A percentile compares a stretch with the other conserved stretches of the same genome.
Conservation (phyloP, 345 rosid genomes). For the Xanthoceras sorbifolium region DNA sequence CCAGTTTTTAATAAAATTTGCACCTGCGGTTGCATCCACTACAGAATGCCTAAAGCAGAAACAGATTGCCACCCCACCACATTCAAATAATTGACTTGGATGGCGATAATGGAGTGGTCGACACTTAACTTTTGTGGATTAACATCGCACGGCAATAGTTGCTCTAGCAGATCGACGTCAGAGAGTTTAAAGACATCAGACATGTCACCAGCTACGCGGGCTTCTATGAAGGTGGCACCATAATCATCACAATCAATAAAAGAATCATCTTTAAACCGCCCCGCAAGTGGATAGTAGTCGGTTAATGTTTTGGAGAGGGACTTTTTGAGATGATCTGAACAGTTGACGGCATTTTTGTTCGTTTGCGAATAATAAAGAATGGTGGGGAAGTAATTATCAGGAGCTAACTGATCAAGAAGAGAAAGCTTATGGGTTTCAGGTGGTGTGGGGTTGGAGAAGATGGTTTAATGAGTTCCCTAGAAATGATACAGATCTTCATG, state of each 20-base stretch:
- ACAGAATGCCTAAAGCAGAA: conserved; percentile 23
- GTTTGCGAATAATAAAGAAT: conserved; percentile 21
- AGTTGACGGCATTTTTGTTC: background rate
- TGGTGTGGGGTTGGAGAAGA: conserved; percentile 34
- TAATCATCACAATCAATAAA: conserved; percentile 32
- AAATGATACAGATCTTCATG: conserved; percentile 25
- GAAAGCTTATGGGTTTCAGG: conserved; percentile 31
- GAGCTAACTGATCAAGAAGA: conserved; percentile 31
- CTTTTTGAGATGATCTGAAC: conserved; percentile 10
- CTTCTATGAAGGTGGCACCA: conserved; percentile 22
- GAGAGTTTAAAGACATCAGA: conserved; percentile 21
- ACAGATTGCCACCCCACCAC: conserved; percentile 38
- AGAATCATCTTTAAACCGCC: conserved; percentile 15
- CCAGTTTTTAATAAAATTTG: conserved; percentile 25
- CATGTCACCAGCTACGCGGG: conserved; percentile 12
- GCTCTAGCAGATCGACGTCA: background rate
- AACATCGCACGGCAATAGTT: conserved; percentile 18
- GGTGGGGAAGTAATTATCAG: conserved; percentile 25
- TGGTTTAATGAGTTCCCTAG: conserved; percentile 34
- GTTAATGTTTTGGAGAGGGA: conserved; percentile 23
- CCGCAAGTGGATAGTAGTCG: conserved; percentile 31
- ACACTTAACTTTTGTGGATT: background rate
- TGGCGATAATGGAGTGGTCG: conserved; percentile 8
- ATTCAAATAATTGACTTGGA: conserved; percentile 31
- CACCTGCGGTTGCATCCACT: conserved; percentile 26